Conservation (phyloP, 495 filamentous ascomycete species). For the Aspergillus diversus region DNA sequence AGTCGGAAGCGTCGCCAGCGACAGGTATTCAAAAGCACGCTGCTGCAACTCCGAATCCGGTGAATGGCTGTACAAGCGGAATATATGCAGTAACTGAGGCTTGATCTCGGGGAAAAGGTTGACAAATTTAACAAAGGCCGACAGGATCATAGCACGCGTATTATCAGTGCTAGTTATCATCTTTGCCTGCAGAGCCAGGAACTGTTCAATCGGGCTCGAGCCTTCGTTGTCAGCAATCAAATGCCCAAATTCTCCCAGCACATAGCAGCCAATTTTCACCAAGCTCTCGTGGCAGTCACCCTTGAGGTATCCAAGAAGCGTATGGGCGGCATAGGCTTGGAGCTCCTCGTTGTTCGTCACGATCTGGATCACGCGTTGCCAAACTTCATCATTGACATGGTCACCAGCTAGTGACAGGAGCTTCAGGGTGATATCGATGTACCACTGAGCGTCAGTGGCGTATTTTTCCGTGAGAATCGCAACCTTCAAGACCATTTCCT, state of each 20-base stretch:
- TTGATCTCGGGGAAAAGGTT: slow-evolving; percentile 99
- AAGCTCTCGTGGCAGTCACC: slow-evolving; percentile 94
- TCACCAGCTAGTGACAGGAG: slow-evolving; percentile 96
- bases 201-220: slow-evolving; percentile 97
- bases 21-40: slow-evolving; percentile 93
- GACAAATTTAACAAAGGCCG: slow-evolving; percentile 95
- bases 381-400: slow-evolving; percentile 98
- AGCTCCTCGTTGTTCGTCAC: slow-evolving; percentile 99
- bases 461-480: slow-evolving; percentile 98
- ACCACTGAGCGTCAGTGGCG: slow-evolving; percentile 98
- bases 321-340: slow-evolving; percentile 94
- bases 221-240: slow-evolving; percentile 92
- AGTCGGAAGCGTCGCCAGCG: slow-evolving; percentile 79
- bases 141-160: slow-evolving; percentile 91
- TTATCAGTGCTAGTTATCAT: slow-evolving; percentile 86
- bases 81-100: slow-evolving; percentile 87
- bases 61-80: slow-evolving; percentile 90
- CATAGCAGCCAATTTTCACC: slow-evolving; percentile 95
- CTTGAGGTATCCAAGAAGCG: slow-evolving; percentile 87
- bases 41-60: slow-evolving; percentile 96
- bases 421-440: slow-evolving; percentile 95
- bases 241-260: slow-evolving; percentile 96
- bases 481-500: slow-evolving; percentile 99
- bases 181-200: slow-evolving; percentile 88
- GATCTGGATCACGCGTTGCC: slow-evolving; percentile 98